These are phyloP conservation scores for Phytophthora foliorum DNA, from an alignment of 352 stramenopile genomes.

Conservation along the genomic window DNA sequence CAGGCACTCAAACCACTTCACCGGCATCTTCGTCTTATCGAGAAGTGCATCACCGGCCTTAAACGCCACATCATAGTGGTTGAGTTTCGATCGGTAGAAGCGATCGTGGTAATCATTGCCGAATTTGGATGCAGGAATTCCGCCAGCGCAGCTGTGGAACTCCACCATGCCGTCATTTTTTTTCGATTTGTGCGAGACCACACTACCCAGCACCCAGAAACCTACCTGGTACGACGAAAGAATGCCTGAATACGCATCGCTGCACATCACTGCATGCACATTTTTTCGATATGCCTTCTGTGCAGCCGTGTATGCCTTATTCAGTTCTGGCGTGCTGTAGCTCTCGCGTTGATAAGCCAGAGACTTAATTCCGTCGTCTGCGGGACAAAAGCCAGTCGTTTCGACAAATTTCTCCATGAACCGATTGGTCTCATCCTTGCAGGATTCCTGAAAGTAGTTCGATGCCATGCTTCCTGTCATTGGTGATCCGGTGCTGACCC, in stretches of 20 bases:
- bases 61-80: conserved; percentile 51
- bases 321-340: conserved; percentile 30
- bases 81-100: conserved; percentile 45
- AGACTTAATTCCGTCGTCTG: conserved; percentile 37
- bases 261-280: conserved; percentile 51
- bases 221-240: conserved; percentile 35
- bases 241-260: conserved; percentile 42
- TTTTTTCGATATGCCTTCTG: conserved; percentile 41
- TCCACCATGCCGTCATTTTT: conserved; percentile 44
- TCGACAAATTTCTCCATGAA: conserved; percentile 37
- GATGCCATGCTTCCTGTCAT: conserved; percentile 45
- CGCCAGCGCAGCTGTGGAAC: conserved; percentile 42
- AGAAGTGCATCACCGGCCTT: conserved; percentile 45
- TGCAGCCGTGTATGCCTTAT: conserved; percentile 36
- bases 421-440: conserved; percentile 30
- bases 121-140: conserved; percentile 41
- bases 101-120: conserved; percentile 30
- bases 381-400: conserved; percentile 41
- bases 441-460: conserved; percentile 42
- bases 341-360: conserved; percentile 42
- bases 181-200: conserved; percentile 42
- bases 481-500: conserved; percentile 38
- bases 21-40: conserved; percentile 42
- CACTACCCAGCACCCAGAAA: conserved; percentile 31
- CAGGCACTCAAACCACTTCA: conserved; percentile 60